Percentiles rank a stretch among this genome's conserved stretches.
Conservation (phyloP, 352 stramenopile species). For the Stephanocyclus meneghinianus region DNA sequence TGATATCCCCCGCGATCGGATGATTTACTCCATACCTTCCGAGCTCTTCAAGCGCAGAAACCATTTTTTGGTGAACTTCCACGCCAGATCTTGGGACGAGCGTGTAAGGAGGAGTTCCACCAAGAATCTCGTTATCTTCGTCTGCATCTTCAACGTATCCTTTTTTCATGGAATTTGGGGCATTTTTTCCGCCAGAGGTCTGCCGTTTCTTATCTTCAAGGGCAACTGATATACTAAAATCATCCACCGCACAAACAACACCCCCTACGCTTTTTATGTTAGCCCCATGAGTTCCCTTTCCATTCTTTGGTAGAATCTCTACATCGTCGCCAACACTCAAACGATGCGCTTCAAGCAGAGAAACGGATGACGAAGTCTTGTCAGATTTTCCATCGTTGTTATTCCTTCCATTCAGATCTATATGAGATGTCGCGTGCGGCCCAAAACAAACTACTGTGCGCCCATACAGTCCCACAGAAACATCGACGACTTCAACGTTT, state of each 20-base stretch:
- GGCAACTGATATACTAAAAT: slow-evolving; percentile 70
- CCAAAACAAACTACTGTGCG: slow-evolving; percentile 72
- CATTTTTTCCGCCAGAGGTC: slow-evolving; percentile 2
- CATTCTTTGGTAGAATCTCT: slow-evolving; percentile 69
- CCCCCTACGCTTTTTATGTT: slow-evolving; percentile 40
- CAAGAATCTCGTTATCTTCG: slow-evolving; percentile 50
- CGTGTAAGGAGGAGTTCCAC: slow-evolving; percentile 52
- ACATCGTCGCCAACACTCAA: slow-evolving; percentile 82
- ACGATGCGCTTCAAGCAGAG: slow-evolving; percentile 67
- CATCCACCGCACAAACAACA: slow-evolving; percentile 69
- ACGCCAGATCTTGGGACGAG: slow-evolving; percentile 72
- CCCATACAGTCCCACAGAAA: slow-evolving; percentile 77
- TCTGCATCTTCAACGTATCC: slow-evolving; percentile 28
- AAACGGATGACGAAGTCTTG: not conserved
- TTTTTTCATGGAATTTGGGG: slow-evolving; percentile 23
- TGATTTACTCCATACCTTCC: slow-evolving; percentile 65
- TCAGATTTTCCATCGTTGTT: slow-evolving; percentile 9
- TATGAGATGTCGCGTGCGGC: slow-evolving; percentile 10
- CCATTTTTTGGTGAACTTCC: slow-evolving; percentile 77
- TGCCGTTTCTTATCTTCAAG: slow-evolving; percentile 44
- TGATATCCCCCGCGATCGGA: slow-evolving; percentile 63
- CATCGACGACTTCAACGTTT: slow-evolving; percentile 53
- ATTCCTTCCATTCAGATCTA: slow-evolving; percentile 9
- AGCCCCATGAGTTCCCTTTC: slow-evolving; percentile 2
- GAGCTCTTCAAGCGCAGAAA: slow-evolving; percentile 60